Evolutionary conservation across 805 yeast genomes (phyloP).

Genomic region (Zygotorulaspora danielsina): DNA sequence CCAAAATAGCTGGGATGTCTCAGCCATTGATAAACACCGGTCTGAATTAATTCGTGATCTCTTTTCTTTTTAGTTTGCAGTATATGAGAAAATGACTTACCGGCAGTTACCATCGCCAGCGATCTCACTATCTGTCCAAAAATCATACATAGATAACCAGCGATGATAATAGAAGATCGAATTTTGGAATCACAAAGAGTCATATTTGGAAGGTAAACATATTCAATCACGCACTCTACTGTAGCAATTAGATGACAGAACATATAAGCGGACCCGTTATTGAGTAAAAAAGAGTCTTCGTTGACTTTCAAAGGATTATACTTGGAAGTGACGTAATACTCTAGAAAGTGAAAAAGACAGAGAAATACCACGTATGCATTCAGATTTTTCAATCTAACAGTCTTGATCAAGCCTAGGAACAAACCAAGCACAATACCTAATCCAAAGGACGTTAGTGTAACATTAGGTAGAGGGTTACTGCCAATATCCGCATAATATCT

Average conservation of each 20-base stretch:
- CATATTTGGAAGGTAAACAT: conserved; percentile 38
- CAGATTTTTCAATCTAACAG: conserved; percentile 33
- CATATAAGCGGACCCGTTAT: conserved; percentile 57
- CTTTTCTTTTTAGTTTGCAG: conserved; percentile 50
- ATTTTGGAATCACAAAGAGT: conserved; percentile 20
- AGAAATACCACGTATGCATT: conserved; percentile 50
- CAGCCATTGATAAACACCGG: conserved; percentile 60
- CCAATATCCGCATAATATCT: conserved; percentile 34
- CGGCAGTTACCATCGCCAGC: conserved; percentile 83
- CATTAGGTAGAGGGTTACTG: conserved; percentile 41
- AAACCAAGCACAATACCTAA: conserved; percentile 45
- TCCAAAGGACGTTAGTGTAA: conserved; percentile 42
- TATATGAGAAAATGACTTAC: conserved; percentile 78
- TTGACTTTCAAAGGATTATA: conserved; percentile 65
- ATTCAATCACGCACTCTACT: conserved; percentile 46
- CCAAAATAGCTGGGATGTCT: conserved; percentile 94
- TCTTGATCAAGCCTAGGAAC: conserved; percentile 32
- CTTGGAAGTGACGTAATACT: conserved; percentile 73
- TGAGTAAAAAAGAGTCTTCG: conserved; percentile 63
- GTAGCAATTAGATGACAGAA: conserved; percentile 55
- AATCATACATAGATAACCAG: conserved; percentile 46
- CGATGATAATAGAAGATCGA: conserved; percentile 17
- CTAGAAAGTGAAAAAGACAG: conserved; percentile 71
- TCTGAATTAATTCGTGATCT: conserved; percentile 65
- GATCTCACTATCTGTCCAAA: conserved; percentile 69